A percentile compares a stretch with the other conserved stretches of the same genome.
Evolutionary conservation across 179 eudicot species (phyloP).

Genomic region (Heliamphora pulchella): DNA sequence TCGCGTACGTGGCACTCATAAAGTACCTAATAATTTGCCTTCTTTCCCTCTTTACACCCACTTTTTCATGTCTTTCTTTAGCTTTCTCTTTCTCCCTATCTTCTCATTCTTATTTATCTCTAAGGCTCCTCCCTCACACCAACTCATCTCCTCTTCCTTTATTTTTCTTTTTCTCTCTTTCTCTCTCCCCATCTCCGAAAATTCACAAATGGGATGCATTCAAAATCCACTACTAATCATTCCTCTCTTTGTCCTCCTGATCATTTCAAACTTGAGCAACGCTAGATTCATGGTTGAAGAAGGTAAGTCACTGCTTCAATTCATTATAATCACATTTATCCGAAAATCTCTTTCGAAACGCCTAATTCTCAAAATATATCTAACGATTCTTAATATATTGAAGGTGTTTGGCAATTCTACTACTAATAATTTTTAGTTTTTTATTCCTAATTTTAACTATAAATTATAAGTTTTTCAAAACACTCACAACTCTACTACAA

Average conservation of each 20-base stretch:
- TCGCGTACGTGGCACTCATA: too few species aligned
- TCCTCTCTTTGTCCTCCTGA: slow-evolving; percentile 26
- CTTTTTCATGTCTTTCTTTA: background rate
- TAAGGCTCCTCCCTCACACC: background rate
- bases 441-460: too few species aligned
- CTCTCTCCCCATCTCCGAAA: slow-evolving; percentile 11
- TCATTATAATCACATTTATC: too few species aligned
- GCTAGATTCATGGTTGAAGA: slow-evolving; percentile 26
- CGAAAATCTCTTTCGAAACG: too few species aligned
- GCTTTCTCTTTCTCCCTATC: background rate
- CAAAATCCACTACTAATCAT: slow-evolving; percentile 23
- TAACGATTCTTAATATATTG: too few species aligned
- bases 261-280: slow-evolving; percentile 24
- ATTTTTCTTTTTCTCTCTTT: background rate
- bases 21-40: too few species aligned
- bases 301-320: slow-evolving; percentile 23
- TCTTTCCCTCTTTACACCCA: too few species aligned
- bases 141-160: background rate
- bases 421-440: too few species aligned
- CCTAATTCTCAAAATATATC: too few species aligned
- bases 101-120: background rate
- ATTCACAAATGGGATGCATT: slow-evolving; percentile 30
- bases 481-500: too few species aligned
- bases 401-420: too few species aligned
- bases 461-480: too few species aligned